Conservation (phyloP, 75 land plant species). For the Azolla pinnata region DNA sequence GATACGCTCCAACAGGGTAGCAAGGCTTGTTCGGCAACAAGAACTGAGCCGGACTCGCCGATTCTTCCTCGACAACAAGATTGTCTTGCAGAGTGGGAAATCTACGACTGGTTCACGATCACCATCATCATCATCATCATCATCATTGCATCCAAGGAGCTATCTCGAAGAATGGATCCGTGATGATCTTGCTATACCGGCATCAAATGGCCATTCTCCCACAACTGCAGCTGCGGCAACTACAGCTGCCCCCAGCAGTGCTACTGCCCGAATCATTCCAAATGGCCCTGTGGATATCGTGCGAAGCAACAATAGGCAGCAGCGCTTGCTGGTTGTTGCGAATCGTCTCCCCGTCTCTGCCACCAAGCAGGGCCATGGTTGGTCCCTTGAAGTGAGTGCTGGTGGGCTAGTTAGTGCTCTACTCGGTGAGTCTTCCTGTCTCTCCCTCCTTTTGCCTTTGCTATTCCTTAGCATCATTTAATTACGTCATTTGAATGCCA, state of each 20-base stretch:
- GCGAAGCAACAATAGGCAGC: slow-evolving; percentile 9
- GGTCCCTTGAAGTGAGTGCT: slow-evolving; percentile 36
- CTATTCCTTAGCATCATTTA: too few relatives aligned
- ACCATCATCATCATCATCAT: too few relatives aligned
- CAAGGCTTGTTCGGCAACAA: not conserved
- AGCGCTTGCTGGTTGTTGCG: slow-evolving; percentile 41
- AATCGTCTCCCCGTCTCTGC: slow-evolving; percentile 48
- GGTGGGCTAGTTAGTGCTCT: slow-evolving; percentile 58
- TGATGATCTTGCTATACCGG: too few relatives aligned
- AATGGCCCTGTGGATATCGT: not conserved
- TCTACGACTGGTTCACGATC: too few relatives aligned
- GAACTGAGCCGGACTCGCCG: not conserved
- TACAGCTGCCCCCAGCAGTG: not conserved
- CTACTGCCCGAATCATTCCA: not conserved
- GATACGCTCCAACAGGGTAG: not conserved
- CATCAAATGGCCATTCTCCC: too few relatives aligned
- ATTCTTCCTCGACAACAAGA: too few relatives aligned
- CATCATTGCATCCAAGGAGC: too few relatives aligned
- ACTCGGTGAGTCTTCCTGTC: slow-evolving; percentile 18
- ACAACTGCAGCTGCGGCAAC: not conserved
- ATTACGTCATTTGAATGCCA: too few relatives aligned
- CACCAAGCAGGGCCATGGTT: slow-evolving; percentile 23
- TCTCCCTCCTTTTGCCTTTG: slow-evolving; percentile 2
- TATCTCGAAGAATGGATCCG: too few relatives aligned
- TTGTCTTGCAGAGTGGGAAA: too few relatives aligned